A percentile compares a stretch with the other conserved stretches of the same genome.
phyloP scores from a whole-genome alignment of 148 eudicot genomes.

The Cornus controversa region DNA sequence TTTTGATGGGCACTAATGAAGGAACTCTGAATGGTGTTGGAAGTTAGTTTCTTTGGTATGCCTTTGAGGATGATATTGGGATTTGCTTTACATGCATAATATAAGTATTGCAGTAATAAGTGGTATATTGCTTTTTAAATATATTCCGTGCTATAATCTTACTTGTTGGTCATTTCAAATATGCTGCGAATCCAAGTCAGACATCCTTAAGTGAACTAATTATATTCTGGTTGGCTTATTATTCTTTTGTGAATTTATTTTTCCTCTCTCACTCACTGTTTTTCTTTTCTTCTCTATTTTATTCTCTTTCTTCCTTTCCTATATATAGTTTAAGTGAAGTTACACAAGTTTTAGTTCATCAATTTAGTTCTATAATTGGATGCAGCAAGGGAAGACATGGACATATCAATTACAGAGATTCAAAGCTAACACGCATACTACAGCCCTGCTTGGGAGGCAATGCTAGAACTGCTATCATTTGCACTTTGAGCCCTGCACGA shows the following conservation, averaged over 20 bases:
- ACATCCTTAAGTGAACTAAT: neutral
- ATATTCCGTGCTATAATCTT: neutral
- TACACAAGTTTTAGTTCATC: neutral
- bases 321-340: neutral
- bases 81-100: neutral
- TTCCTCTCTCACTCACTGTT: neutral
- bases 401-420: constrained; percentile 84
- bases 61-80: neutral
- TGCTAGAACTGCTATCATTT: constrained; percentile 89
- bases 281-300: neutral
- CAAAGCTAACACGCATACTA: constrained; percentile 87
- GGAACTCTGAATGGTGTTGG: neutral
- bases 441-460: constrained; percentile 94
- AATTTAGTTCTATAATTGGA: neutral
- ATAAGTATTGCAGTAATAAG: neutral
- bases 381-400: constrained; percentile 94
- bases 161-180: neutral
- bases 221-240: neutral
- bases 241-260: neutral
- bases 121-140: neutral
- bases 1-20: neutral
- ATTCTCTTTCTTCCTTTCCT: neutral
- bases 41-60: neutral
- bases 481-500: constrained; percentile 90
- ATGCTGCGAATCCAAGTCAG: neutral